Evolutionary conservation across 768 basidiomycete species (phyloP), one percentile per base, ranked within the genome.

Genomic region (Tricholomella constricta): DNA sequence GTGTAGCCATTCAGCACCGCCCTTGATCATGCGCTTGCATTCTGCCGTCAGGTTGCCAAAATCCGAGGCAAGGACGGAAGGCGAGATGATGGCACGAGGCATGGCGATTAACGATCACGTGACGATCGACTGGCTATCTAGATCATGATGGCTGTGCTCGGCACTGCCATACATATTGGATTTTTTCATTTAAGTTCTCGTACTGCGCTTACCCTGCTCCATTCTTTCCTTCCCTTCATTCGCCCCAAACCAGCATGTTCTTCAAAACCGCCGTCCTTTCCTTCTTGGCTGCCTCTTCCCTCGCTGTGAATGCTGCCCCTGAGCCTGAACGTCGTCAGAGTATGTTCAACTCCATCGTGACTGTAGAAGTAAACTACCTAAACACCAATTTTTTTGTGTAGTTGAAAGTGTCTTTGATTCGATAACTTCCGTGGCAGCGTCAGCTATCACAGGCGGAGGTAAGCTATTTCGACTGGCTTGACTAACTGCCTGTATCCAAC

Each of bases 1-100:
- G 62, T 98, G 96, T 52, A 98, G 81, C 97, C 97, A 98, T 70
- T 98, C 89, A 19, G 95, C 95, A 11, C 97, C 97, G 56, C 85
- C 83, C 66, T 87, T 85, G 55, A 98, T 93, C 94, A 99, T 98
- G 44, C 94, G 82, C 68, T 89, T 88, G 74, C 97, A 97, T 84
- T 99, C 97, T 62, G 88, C 88, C 45, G 86, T 88, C 61, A 99
- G 84, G 65, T 96, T 88, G 36, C 94, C 95, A 72, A 99, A 95
- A 77, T 99, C 94, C 10, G 91, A 94, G 51, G 97, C 96, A 15
- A 99, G 88, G 37, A 98, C 94, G 3, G 95, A 98, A 19, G 97
- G 97, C 9, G 95, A 88, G 69, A 99, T 93, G 74, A 98, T 98
- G 12, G 92, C 85, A 61, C 81, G 84, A 60, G 86, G 89, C 93